phyloP scores from a whole-genome alignment of 164 flowering plant species.

The Kingdonia uniflora region DNA sequence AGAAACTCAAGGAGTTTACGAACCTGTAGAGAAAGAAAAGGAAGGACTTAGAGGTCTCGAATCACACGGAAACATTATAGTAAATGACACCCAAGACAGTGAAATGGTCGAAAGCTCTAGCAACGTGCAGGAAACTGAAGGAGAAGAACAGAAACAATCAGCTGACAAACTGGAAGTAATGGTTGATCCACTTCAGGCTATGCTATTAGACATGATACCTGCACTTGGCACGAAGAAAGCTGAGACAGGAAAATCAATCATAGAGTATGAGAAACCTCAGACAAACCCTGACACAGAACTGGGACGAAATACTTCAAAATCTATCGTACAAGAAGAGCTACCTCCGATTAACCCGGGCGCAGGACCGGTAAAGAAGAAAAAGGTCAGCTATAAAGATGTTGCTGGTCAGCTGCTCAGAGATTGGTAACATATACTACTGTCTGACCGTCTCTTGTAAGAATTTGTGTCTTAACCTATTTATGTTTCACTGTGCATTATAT shows the following conservation, averaged over 20 bases:
- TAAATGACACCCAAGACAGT: conserved; percentile 4
- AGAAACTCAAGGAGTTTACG: conserved; percentile 3
- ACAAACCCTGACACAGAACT: conserved; percentile 6
- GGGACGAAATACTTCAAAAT: background rate
- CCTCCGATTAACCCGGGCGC: conserved; percentile 13
- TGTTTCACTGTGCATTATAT: too few species aligned
- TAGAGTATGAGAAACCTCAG: conserved; percentile 15
- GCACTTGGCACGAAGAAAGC: conserved; percentile 35
- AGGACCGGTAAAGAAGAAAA: conserved; percentile 56
- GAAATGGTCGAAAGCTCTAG: conserved; percentile 8
- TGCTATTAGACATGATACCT: conserved; percentile 79
- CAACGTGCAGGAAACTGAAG: background rate
- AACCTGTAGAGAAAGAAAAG: conserved; percentile 3
- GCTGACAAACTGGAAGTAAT: conserved; percentile 27
- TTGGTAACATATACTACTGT: too few species aligned
- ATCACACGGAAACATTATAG: conserved; percentile 10
- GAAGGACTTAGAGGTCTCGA: conserved; percentile 9
- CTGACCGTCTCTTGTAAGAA: too few species aligned
- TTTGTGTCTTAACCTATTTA: too few species aligned
- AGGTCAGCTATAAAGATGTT: conserved; percentile 88
- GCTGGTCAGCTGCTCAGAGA: conserved; percentile 69
- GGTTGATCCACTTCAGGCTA: conserved; percentile 68
- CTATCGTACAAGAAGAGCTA: conserved; percentile 11
- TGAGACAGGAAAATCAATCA: conserved; percentile 12
- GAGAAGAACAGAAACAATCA: conserved; percentile 4